phyloP scores from a whole-genome alignment of 768 basidiomycete genomes.

The Calocybe gangraenosa region DNA sequence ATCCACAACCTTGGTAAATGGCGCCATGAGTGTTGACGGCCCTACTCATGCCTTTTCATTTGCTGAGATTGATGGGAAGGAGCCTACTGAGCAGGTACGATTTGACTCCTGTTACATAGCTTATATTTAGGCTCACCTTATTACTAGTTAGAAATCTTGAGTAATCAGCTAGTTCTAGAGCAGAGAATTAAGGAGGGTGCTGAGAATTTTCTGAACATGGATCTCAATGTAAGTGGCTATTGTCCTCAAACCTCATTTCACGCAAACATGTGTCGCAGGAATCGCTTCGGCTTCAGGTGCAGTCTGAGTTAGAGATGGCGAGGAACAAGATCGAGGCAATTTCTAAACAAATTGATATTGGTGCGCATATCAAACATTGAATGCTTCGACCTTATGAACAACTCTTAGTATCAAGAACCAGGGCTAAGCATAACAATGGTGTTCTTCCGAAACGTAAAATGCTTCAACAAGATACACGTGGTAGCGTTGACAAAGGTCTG shows the following conservation, averaged over 20 bases:
- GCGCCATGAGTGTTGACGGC: slow-evolving; percentile 11
- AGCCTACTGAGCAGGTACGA: slow-evolving; percentile 40
- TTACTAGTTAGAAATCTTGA: slow-evolving; percentile 60
- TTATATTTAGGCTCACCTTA: not conserved
- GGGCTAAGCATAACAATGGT: slow-evolving; percentile 18
- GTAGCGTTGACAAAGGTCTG: slow-evolving; percentile 37
- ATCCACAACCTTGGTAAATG: slow-evolving; percentile 24
- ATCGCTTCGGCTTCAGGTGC: slow-evolving; percentile 65
- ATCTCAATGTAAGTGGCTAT: slow-evolving; percentile 40
- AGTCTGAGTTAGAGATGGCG: slow-evolving; percentile 74
- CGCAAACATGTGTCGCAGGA: slow-evolving; percentile 33
- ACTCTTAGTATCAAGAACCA: slow-evolving; percentile 27
- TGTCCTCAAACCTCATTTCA: not conserved
- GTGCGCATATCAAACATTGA: slow-evolving; percentile 29
- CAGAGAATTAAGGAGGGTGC: slow-evolving; percentile 88
- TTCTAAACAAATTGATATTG: slow-evolving; percentile 50
- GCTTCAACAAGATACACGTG: slow-evolving; percentile 15
- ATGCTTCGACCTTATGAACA: slow-evolving; percentile 3
- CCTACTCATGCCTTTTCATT: slow-evolving; percentile 26
- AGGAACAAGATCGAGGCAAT: slow-evolving; percentile 69
- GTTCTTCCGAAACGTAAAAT: slow-evolving; percentile 17
- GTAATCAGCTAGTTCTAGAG: slow-evolving; percentile 67
- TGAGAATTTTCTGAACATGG: slow-evolving; percentile 79
- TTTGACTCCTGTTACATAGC: not conserved
- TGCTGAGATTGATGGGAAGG: slow-evolving; percentile 43